phyloP scores from a whole-genome alignment of 768 basidiomycete genomes.

The Rubroboletus pulcherrimus region DNA sequence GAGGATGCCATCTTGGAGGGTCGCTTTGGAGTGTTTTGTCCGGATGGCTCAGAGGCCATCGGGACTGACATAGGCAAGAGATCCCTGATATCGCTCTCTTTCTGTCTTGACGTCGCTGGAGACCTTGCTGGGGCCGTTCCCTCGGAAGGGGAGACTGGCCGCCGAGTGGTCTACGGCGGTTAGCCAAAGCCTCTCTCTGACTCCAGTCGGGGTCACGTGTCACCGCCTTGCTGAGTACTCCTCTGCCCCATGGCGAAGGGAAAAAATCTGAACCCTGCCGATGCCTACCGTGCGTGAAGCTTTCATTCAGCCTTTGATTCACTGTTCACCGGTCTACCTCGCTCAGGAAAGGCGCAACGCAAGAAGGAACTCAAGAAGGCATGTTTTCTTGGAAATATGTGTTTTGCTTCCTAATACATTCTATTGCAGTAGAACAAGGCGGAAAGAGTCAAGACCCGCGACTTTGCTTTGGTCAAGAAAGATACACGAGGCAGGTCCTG shows the following conservation, averaged over 20 bases:
- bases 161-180: constrained; percentile 8
- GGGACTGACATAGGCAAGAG: constrained; percentile 20
- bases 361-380: constrained; percentile 96
- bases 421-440: constrained; percentile 82
- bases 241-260: constrained; percentile 66
- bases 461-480: constrained; percentile 91
- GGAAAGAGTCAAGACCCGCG: constrained; percentile 73
- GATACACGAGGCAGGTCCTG: constrained; percentile 69
- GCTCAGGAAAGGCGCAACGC: constrained; percentile 80
- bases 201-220: constrained; percentile 30
- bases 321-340: background rate
- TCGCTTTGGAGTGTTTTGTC: constrained; percentile 49
- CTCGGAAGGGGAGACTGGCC: constrained; percentile 44
- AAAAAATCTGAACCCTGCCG: constrained; percentile 89
- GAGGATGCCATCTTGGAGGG: constrained; percentile 63
- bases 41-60: constrained; percentile 25
- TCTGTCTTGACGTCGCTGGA: constrained; percentile 1
- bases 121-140: constrained; percentile 39
- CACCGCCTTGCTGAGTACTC: background rate
- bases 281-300: constrained; percentile 71
- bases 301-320: background rate
- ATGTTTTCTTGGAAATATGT: constrained; percentile 16
- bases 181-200: constrained; percentile 10
- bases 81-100: constrained; percentile 20
- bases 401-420: constrained; percentile 7